These are phyloP conservation scores for Tulasnella calospora DNA, from an alignment of 768 basidiomycete species.

Conservation along the genomic window DNA sequence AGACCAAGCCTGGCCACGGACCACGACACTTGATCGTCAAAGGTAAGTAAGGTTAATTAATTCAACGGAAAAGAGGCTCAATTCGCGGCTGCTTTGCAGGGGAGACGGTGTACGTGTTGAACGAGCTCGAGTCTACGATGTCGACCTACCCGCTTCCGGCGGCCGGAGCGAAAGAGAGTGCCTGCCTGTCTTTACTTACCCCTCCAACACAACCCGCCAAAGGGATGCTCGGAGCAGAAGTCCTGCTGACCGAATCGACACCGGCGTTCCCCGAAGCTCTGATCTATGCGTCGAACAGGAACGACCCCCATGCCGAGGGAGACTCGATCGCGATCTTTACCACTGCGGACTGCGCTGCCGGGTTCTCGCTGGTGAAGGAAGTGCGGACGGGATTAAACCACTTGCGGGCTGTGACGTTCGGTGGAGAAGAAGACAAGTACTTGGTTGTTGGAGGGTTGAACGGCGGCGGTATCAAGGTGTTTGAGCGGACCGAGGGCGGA, in stretches of 20 bases:
- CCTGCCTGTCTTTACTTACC: conserved; percentile 31
- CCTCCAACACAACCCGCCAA: conserved; percentile 43
- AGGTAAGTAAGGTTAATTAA: conserved; percentile 43
- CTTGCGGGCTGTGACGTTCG: conserved; percentile 62
- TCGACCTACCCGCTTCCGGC: conserved; percentile 43
- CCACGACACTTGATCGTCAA: conserved; percentile 65
- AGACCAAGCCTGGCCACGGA: conserved; percentile 54
- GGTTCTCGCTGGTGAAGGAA: conserved; percentile 48
- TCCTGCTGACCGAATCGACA: conserved; percentile 56
- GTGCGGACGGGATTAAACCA: conserved; percentile 66
- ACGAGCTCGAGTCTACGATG: conserved; percentile 60
- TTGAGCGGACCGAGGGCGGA: conserved; percentile 59
- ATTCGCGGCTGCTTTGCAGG: conserved; percentile 40
- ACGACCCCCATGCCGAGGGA: conserved; percentile 62
- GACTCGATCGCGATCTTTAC: conserved; percentile 68
- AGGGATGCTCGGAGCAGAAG: conserved; percentile 46
- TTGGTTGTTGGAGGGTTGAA: conserved; percentile 59
- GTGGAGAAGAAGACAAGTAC: conserved; percentile 58
- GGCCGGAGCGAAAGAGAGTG: conserved; percentile 37
- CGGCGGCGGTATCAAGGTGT: conserved; percentile 66
- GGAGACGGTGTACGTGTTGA: conserved; percentile 57
- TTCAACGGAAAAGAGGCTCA: background rate
- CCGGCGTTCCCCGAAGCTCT: conserved; percentile 50
- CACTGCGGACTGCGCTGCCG: conserved; percentile 37
- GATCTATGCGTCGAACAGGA: conserved; percentile 70